Conservation (phyloP, 2,329 filamentous ascomycete genomes). For the Epicoccum nigrum region DNA sequence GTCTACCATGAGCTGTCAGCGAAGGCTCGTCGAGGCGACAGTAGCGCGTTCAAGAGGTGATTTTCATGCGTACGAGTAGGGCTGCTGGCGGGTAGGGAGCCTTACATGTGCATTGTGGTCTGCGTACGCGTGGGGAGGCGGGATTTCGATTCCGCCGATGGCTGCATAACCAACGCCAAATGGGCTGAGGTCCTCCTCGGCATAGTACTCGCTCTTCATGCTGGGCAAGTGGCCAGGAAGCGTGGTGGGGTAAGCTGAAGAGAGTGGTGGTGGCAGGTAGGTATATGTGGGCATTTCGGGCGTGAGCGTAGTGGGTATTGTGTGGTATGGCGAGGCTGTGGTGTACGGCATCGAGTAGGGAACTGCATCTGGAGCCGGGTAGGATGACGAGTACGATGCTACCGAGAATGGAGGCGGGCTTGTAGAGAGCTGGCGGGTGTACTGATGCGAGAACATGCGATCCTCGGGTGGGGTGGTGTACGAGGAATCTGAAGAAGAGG, state of each 20-base stretch:
- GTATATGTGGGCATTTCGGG: conserved; percentile 57
- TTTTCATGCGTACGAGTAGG: conserved; percentile 43
- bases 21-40: conserved; percentile 38
- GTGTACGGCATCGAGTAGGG: conserved; percentile 63
- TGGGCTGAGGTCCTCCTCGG: conserved; percentile 65
- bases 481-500: conserved; percentile 45
- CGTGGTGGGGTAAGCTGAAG: conserved; percentile 58
- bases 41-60: conserved; percentile 34
- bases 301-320: conserved; percentile 46
- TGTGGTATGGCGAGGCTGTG: conserved; percentile 48
- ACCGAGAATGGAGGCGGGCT: conserved; percentile 69
- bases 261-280: conserved; percentile 60
- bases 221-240: conserved; percentile 66
- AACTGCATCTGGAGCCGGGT: conserved; percentile 69
- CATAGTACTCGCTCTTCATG: conserved; percentile 70
- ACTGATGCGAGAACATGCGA: conserved; percentile 68
- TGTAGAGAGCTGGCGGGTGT: conserved; percentile 71
- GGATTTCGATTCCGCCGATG: conserved; percentile 68
- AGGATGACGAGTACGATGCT: conserved; percentile 66
- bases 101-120: conserved; percentile 77
- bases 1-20: conserved; percentile 62
- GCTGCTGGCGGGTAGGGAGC: conserved; percentile 54
- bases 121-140: conserved; percentile 67
- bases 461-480: conserved; percentile 66
- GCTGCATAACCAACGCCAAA: conserved; percentile 73